phyloP scores from a whole-genome alignment of 2,329 filamentous ascomycete genomes.

The Claviceps maximensis region DNA sequence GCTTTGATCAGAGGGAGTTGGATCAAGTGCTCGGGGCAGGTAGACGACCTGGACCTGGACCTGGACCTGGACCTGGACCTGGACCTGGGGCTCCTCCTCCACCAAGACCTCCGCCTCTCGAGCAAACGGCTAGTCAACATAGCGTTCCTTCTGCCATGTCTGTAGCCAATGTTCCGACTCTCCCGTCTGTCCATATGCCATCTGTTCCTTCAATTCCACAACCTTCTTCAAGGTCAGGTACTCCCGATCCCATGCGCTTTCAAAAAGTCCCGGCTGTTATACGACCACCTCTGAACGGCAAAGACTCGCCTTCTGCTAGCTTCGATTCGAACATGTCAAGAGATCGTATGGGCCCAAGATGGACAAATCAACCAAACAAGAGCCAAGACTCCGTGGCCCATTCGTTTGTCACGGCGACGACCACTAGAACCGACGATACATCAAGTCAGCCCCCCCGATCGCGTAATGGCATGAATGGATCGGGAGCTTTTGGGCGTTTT shows the following conservation, averaged over 20 bases:
- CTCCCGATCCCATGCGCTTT: constrained; percentile 16
- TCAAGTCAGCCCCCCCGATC: constrained; percentile 38
- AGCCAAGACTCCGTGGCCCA: constrained; percentile 45
- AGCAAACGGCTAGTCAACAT: constrained; percentile 13
- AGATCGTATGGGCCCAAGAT: constrained; percentile 29
- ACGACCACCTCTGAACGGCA: constrained; percentile 24
- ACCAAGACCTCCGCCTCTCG: constrained; percentile 14
- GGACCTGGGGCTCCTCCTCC: constrained; percentile 10
- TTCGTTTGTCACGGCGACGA: constrained; percentile 21
- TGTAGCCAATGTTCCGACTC: constrained; percentile 5
- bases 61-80: constrained; percentile 14
- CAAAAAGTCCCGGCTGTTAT: constrained; percentile 18
- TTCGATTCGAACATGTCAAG: constrained; percentile 32
- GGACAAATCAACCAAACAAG: constrained; percentile 36
- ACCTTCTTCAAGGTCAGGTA: constrained; percentile 9
- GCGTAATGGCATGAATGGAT: constrained; percentile 33
- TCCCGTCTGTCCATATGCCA: constrained; percentile 5
- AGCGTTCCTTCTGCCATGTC: constrained; percentile 9
- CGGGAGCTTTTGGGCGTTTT: constrained; percentile 25
- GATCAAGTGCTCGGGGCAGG: constrained; percentile 57
- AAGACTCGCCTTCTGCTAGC: constrained; percentile 36
- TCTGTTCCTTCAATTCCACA: constrained; percentile 7
- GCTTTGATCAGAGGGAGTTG: constrained; percentile 70
- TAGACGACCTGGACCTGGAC: constrained; percentile 23
- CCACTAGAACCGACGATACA: constrained; percentile 36